Evolutionary conservation across 495 filamentous ascomycete genomes (phyloP).

Genomic region (Tirmania nivea): DNA sequence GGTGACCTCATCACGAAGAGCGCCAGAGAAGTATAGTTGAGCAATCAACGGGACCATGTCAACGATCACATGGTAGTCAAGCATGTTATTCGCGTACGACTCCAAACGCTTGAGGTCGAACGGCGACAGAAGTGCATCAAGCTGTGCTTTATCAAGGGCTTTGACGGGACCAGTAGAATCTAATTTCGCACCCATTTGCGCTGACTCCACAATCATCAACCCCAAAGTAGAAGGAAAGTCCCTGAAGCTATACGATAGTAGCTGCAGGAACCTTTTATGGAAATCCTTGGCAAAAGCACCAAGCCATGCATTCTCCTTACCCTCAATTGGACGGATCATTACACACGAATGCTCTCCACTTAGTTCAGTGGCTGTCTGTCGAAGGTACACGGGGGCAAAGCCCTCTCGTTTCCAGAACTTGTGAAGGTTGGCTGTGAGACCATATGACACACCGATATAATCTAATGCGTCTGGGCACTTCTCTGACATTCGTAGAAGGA

Average conservation of each 20-base stretch:
- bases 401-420: slow-evolving; percentile 78
- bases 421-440: slow-evolving; percentile 69
- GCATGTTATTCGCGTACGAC: slow-evolving; percentile 83
- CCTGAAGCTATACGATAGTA: slow-evolving; percentile 83
- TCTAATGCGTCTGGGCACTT: slow-evolving; percentile 60
- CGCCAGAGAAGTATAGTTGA: slow-evolving; percentile 59
- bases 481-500: slow-evolving; percentile 78
- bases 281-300: slow-evolving; percentile 82
- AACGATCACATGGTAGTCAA: slow-evolving; percentile 93
- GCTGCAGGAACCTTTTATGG: slow-evolving; percentile 66
- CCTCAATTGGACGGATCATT: slow-evolving; percentile 65
- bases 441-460: slow-evolving; percentile 88
- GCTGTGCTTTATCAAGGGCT: slow-evolving; percentile 41
- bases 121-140: slow-evolving; percentile 60
- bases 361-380: slow-evolving; percentile 87
- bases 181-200: slow-evolving; percentile 46
- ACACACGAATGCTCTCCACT: slow-evolving; percentile 97
- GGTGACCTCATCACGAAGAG: slow-evolving; percentile 33
- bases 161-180: slow-evolving; percentile 28
- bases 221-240: slow-evolving; percentile 62
- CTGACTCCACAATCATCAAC: slow-evolving; percentile 72
- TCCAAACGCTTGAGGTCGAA: slow-evolving; percentile 90
- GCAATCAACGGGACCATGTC: slow-evolving; percentile 74
- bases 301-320: slow-evolving; percentile 55
- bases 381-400: slow-evolving; percentile 83